Base-by-base conservation (phyloP, 257 asterid genomes). In the Linaria vulgaris region DNA sequence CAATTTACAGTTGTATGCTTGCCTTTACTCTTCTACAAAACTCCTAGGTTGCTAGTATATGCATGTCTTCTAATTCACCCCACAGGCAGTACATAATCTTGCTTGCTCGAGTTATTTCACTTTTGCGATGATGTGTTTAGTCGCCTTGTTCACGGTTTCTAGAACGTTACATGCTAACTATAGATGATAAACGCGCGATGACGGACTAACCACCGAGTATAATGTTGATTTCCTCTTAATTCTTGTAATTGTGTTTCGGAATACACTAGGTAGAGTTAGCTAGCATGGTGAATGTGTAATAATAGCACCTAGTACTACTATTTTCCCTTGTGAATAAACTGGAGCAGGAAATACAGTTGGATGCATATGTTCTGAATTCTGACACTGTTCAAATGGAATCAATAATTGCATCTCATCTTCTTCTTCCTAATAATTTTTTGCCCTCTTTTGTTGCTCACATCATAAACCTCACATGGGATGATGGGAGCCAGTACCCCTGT, bases 391-490 rank as follows among this genome's bases (percentile, higher is more conserved):
- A 46, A 41, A 51, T 73, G 71, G 71, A 57, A 38, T 56, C 69
- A 61, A 59, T 71, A 45, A 71, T 75, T 67, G 45, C 60, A 64
- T 59, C 45, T 59, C 24, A 20, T 37, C n/a, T 57, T 34, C 62
- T 17, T 41, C 43, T 43, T 27, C 66, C 55, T 63, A 67, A 62
- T 71, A 51, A 71, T 67, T 43, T 34, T 34, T 55, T 70, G 76
- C 44, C 59, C 62, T 44, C 60, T 61, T 54, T 30, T 46, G 59
- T 31, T 56, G 25, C 22, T 61, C 56, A 57, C 44, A 27, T 30
- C 59, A 50, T 34, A 34, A 34, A 11, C 41, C 41, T 64, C 69
- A 69, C 74, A 58, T 76, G 78, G 70, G 57, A 55, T 64, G 72
- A 58, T 76, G 78, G 70, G 57, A 55, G 43, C 56, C 75, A 68